Base-by-base conservation (phyloP, 2,329 filamentous ascomycete species). In the Gaeumannomyces tritici region DNA sequence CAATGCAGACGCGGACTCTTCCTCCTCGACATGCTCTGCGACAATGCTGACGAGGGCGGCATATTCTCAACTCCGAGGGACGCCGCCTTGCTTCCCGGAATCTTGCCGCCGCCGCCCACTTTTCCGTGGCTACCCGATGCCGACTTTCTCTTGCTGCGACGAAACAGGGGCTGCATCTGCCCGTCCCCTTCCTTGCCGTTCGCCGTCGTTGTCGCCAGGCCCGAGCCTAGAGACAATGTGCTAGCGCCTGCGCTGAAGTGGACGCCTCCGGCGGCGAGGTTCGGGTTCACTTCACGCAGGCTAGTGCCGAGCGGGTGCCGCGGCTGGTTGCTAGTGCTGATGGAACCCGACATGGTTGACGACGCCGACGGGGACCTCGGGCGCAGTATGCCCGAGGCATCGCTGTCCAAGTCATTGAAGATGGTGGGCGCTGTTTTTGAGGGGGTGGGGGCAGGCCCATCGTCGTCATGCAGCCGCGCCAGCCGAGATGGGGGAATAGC, bases 241-340 rank as follows among this genome's bases (percentile, higher is more conserved):
- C 76, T 80, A 12, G 73, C 70, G 13, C 74, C 72, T 1, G 77
- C 72, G 58, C 83, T 79, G 63, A 81, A 79, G 62, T 68, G 65
- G 29, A 73, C 68, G 11, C 70, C 67, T 26, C 70, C 71, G 18
- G 73, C 73, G n/a, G 74, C 73, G 63, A 77, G 63, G 65, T 74
- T 79, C 42, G 81, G 81, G 69, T 84, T 80, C 47, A 85, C 76
- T 69, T 85, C 83, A 55, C 82, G 79, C 58, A 85, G 76, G 65
- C 80, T 82, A 71, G 73, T 76, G 64, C 72, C 73, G 31, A 76
- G 67, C 18, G 72, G 71, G 55, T 61, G 12, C 21, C 42, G 42
- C 18, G 21, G 4, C 42, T 51, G 42, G 42, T 11, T 51, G 42
- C n/a, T 51, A 21, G 21, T 51, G 42, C 7, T n/a, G 18, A 51